Base-by-base conservation (phyloP, 179 eudicot genomes). In the Sideroxylon spinosum region DNA sequence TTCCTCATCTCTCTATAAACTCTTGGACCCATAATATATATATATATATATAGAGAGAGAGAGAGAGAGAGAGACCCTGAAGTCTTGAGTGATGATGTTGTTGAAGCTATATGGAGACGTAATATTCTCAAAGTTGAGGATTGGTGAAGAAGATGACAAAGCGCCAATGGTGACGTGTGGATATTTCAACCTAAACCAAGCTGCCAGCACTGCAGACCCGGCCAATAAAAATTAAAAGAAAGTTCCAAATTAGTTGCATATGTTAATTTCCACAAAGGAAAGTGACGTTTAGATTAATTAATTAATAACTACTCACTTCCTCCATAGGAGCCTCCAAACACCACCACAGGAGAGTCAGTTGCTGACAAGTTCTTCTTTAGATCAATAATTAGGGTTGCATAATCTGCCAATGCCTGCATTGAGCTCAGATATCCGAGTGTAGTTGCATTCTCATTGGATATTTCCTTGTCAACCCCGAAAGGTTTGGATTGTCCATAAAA, bases 311-410 rank as follows among this genome's bases (percentile, higher is more conserved):
- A 29, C 87, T 46, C 83, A 94, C 98, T 94, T 89, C 98, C 98
- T 23, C 97, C 98, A 71, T 92, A 94, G 75, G 98, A 94, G 70
- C 98, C 98, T 80, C 98, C 98, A 78, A 94, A 94, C 53, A 94
- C 98, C n/a, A 94, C 83, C 2, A 94, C 97, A 20, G 98, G 97
- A 44, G 90, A 89, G 1, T 90, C 85, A 44, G n/a, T 25, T 23
- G 98, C 97, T 7, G 88, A 72, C 75, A 94, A 74, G 81, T 92
- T 92, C 46, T 74, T 83, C 80, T 94, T 94, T n/a, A 94, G 89
- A 80, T 94, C 88, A 75, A 90, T 84, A 8, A 92, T 92, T 59
- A 92, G 75, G 25, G 97, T 90, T 28, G 98, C 97, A 75, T 94
- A 94, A 80, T 94, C 98, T 13, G 98, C 95, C 86, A 94, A 74